Evolutionary conservation across 2,329 filamentous ascomycete species (phyloP).

Genomic region (Claviceps lovelessii): DNA sequence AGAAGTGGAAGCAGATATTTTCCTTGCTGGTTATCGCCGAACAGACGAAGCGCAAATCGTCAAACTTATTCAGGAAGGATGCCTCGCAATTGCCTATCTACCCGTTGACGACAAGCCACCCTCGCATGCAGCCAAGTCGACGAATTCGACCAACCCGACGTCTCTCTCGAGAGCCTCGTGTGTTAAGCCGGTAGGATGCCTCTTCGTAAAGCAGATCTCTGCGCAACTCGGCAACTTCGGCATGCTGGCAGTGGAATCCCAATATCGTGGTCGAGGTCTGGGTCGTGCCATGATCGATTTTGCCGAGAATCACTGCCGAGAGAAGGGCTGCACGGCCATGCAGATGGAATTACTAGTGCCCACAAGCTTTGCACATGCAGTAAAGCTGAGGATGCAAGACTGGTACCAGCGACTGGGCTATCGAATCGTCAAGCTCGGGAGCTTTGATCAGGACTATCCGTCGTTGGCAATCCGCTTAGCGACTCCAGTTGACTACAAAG

Average conservation of each 20-base stretch:
- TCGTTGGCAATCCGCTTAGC: conserved; percentile 12
- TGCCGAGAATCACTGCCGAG: conserved; percentile 14
- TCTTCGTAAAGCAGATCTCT: conserved; percentile 12
- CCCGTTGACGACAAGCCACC: not conserved
- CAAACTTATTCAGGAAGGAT: conserved; percentile 9
- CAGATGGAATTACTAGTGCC: conserved; percentile 17
- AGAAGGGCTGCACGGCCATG: conserved; percentile 14
- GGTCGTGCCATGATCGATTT: conserved; percentile 14
- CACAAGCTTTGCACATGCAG: conserved; percentile 12
- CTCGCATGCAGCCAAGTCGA: not conserved
- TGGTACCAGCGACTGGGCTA: conserved; percentile 20
- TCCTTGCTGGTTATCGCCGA: conserved; percentile 13
- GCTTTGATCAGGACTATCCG: conserved; percentile 16
- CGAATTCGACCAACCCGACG: not conserved
- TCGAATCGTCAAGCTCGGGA: conserved; percentile 11
- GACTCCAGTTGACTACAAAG: conserved; percentile 14
- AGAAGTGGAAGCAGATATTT: conserved; percentile 15
- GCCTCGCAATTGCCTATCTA: conserved; percentile 14
- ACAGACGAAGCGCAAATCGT: conserved; percentile 12
- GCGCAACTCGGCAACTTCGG: conserved; percentile 13
- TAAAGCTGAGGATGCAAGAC: conserved; percentile 13
- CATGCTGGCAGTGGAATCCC: conserved; percentile 15
- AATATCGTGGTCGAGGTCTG: conserved; percentile 12
- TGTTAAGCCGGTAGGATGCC: conserved; percentile 13
- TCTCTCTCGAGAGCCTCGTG: not conserved